Evolutionary conservation across 176 grass and related monocot species (phyloP), one percentile per base, ranked within the genome.

Genomic region (Eragrostis nindensis): DNA sequence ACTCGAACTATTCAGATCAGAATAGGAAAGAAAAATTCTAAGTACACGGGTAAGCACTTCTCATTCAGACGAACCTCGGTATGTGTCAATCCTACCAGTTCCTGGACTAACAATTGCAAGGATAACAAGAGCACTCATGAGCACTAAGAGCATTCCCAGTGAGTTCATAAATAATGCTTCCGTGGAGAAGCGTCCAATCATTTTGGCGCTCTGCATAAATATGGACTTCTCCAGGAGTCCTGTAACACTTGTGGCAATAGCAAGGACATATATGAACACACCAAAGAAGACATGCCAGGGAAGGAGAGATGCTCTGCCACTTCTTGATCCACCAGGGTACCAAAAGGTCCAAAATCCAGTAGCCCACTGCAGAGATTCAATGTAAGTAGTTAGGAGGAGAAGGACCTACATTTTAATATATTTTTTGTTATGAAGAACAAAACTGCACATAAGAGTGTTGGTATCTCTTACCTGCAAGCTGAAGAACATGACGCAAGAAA

Each of bases 261-360:
- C 90, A 26, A 95, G 96, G 45, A 75, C 78, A 80, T 93, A 99
- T 45, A 99, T 92, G 62, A 88, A 95, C 82, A 80, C 44, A 47
- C 92, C 92, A 48, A 91, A 84, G 80, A 95, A 99, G 24, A 91
- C 96, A 70, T 99, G 96, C 92, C 90, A 95, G 12, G 90, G 90
- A 62, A 95, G 90, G 42, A 99, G 78, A 71, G 79, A 82, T 12
- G 86, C 86, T 82, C 92, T 82, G 30, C 82, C 67, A 75, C 75
- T 91, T 87, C 89, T 99, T 25, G 96, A 93, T 73, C 93, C 96
- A 79, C 96, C 93, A 24, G 96, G 96, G 76, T 99, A 99, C 92
- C 90, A 99, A 71, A 95, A 99, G 21, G 92, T 99, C 71, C 68
- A 73, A 85, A 93, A 95, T 40, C 92, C 96, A 86, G 81, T 45